These are phyloP conservation scores for Clonostachys chloroleuca DNA, from an alignment of 2,329 filamentous ascomycete species.

Conservation along the genomic window DNA sequence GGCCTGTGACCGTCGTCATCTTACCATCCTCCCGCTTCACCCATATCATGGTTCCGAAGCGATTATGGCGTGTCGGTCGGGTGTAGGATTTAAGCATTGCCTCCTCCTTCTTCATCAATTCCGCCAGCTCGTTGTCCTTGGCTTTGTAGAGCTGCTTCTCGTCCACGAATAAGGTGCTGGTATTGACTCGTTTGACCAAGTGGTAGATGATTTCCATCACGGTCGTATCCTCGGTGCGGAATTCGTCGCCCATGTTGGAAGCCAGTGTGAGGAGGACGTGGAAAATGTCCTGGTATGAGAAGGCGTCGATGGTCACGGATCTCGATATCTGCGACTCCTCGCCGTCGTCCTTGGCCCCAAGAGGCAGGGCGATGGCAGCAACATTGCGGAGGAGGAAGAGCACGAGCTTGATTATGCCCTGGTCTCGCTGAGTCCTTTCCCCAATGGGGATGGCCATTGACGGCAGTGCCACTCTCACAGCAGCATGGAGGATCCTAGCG, in stretches of 20 bases:
- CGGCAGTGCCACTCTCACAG: slow-evolving; percentile 76
- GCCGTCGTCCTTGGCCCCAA: slow-evolving; percentile 71
- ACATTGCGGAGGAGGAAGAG: slow-evolving; percentile 89
- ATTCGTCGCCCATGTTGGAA: slow-evolving; percentile 92
- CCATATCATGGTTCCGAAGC: slow-evolving; percentile 98
- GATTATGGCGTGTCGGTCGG: slow-evolving; percentile 80
- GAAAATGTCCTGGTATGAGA: slow-evolving; percentile 87
- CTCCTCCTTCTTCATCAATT: slow-evolving; percentile 75
- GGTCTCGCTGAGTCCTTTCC: slow-evolving; percentile 75
- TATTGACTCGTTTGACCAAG: slow-evolving; percentile 82
- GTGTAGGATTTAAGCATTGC: slow-evolving; percentile 76
- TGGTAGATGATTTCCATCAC: slow-evolving; percentile 91
- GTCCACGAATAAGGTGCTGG: slow-evolving; percentile 80
- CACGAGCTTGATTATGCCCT: slow-evolving; percentile 87
- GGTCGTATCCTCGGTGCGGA: slow-evolving; percentile 82
- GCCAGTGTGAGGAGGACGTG: slow-evolving; percentile 79
- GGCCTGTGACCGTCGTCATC: slow-evolving; percentile 81
- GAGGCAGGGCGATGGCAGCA: slow-evolving; percentile 74
- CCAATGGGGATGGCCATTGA: slow-evolving; percentile 76
- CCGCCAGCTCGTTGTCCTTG: slow-evolving; percentile 68
- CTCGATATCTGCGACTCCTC: slow-evolving; percentile 87
- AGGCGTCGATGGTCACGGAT: slow-evolving; percentile 82
- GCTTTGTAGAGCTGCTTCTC: slow-evolving; percentile 66
- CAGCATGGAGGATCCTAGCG: slow-evolving; percentile 72
- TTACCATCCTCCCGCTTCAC: slow-evolving; percentile 83